Conservation (phyloP, 768 basidiomycete genomes). For the Mycena belliarum region DNA sequence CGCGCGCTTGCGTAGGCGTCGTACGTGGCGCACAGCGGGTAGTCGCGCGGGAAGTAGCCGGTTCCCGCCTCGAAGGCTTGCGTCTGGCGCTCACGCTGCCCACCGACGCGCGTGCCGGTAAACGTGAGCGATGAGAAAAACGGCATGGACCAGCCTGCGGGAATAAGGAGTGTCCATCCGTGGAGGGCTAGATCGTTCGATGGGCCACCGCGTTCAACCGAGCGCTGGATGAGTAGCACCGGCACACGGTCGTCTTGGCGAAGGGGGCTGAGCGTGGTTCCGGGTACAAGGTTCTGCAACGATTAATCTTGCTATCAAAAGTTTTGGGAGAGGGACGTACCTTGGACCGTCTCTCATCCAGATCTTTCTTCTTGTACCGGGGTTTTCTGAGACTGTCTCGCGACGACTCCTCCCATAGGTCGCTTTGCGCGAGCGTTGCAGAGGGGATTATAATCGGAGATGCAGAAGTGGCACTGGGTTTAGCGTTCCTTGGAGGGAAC, state of each 20-base stretch:
- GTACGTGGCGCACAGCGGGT: conserved; percentile 59
- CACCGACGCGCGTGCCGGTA: conserved; percentile 83
- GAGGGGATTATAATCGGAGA: conserved; percentile 53
- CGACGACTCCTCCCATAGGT: conserved; percentile 69
- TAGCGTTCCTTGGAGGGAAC: conserved; percentile 82
- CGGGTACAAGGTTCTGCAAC: conserved; percentile 72
- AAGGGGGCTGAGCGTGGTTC: conserved; percentile 63
- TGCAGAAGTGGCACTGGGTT: conserved; percentile 33
- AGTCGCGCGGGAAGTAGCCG: conserved; percentile 81
- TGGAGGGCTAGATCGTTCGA: conserved; percentile 52
- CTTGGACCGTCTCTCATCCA: conserved; percentile 80
- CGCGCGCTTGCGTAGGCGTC: conserved; percentile 46
- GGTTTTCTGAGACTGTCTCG: conserved; percentile 59
- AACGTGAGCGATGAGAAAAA: conserved; percentile 81
- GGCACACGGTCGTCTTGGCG: conserved; percentile 85
- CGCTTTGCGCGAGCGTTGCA: conserved; percentile 57
- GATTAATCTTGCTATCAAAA: neutral
- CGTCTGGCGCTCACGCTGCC: conserved; percentile 78
- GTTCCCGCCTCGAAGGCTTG: conserved; percentile 83
- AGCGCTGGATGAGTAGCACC: conserved; percentile 78
- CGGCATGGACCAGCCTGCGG: conserved; percentile 88
- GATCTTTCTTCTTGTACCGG: conserved; percentile 76
- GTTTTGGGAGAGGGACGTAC: conserved; percentile 36
- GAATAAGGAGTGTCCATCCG: conserved; percentile 88
- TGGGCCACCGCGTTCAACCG: conserved; percentile 45